Base-by-base conservation (phyloP, 2,329 filamentous ascomycete species). In the Cytospora schulzeri region DNA sequence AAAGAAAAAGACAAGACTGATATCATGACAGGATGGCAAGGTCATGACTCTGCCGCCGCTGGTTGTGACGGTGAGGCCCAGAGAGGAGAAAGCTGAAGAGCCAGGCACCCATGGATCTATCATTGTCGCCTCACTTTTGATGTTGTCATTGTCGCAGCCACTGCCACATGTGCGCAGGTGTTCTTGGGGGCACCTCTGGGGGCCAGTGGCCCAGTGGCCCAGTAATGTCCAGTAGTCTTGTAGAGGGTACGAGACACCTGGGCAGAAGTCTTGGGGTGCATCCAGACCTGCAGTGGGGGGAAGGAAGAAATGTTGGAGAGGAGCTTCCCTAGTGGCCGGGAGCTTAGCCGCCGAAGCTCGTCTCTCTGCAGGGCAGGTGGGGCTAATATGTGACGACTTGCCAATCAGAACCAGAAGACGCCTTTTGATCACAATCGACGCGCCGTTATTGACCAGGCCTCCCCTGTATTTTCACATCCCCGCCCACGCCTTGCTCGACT, bases 71-170 rank as follows among this genome's bases (percentile, higher is more conserved):
- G 45, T 48, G 45, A 48, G 9, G 45, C 45, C 45, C 45, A 48
- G 45, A 24, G 33, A 35, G 33, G 33, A 35, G 33, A 14, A n/a
- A 35, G 33, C 33, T 15, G 33, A 35, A n/a, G 52, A 55, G 35
- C 38, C n/a, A 38, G 45, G 26, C 11, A 8, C 4, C n/a, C 9
- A 8, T 41, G 26, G 5, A 8, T 15, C n/a, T 22, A 4, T 41
- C 35, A n/a, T 53, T 31, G 52, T 35, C 60, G 60, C 60, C 60
- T 62, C 60, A 56, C 19, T 28, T 48, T 12, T 29, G 41, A 41
- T 61, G 59, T 33, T 52, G 26, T 38, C 31, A 28, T 29, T 45
- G 15, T 26, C 52, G 57, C 28, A 22, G 51, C 38, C 38, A 41
- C 17, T 35, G 54, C 22, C 14, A 35, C 9, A 53, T 35, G n/a